Percentiles rank a stretch among this genome's conserved stretches.
Evolutionary conservation across 768 basidiomycete genomes (phyloP).

Genomic region (Tylopilus sp.): DNA sequence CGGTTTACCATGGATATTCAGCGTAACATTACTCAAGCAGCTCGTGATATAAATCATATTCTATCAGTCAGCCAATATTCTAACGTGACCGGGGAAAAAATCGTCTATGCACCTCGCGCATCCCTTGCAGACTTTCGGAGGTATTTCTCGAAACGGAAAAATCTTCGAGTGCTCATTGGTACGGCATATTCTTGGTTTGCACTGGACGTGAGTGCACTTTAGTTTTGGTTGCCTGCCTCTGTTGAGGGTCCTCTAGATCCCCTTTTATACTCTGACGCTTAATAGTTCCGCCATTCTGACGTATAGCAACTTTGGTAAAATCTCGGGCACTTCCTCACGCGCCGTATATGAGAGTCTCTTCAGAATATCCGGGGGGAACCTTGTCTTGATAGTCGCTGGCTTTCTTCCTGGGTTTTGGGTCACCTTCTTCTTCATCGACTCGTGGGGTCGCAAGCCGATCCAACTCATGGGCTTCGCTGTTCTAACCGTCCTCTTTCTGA

Average conservation of each 20-base stretch:
- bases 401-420: slow-evolving; percentile 54
- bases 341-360: slow-evolving; percentile 24
- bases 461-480: slow-evolving; percentile 70
- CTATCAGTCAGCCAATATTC: slow-evolving; percentile 42
- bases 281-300: slow-evolving; percentile 74
- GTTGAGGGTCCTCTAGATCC: slow-evolving; percentile 46
- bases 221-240: background rate
- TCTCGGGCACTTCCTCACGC: slow-evolving; percentile 20
- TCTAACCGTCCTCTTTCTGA: slow-evolving; percentile 62
- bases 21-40: slow-evolving; percentile 68
- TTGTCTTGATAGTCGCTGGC: slow-evolving; percentile 18
- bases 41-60: slow-evolving; percentile 65
- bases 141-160: slow-evolving; percentile 71
- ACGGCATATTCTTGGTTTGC: slow-evolving; percentile 87
- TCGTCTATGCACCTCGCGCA: slow-evolving; percentile 62
- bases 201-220: slow-evolving; percentile 54
- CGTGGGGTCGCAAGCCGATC: slow-evolving; percentile 69
- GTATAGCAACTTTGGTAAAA: slow-evolving; percentile 63
- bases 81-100: slow-evolving; percentile 40
- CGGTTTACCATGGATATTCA: slow-evolving; percentile 91
- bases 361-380: slow-evolving; percentile 18
- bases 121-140: slow-evolving; percentile 58
- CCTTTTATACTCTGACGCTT: slow-evolving; percentile 84
- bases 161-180: slow-evolving; percentile 75
- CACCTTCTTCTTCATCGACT: slow-evolving; percentile 64